A percentile compares a stretch with the other conserved stretches of the same genome.
phyloP scores from a whole-genome alignment of 306 rosid species.

The Quercus variabilis region DNA sequence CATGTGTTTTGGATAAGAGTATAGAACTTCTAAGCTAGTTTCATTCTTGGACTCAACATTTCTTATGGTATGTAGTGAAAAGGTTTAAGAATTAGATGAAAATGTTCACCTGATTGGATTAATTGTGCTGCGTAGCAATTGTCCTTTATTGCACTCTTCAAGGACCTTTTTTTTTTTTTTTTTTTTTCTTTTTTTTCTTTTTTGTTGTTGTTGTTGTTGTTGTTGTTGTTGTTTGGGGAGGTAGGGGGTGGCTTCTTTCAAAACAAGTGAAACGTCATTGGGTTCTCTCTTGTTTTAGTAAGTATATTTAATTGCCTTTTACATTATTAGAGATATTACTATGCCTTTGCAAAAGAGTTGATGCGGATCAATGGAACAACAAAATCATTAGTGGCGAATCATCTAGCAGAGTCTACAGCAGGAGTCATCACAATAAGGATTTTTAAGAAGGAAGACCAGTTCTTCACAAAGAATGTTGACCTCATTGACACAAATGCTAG shows the following conservation, averaged over 20 bases:
- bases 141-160: not conserved
- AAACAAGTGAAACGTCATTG: not conserved
- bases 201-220: too few species aligned
- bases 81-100: not conserved
- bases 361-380: constrained; percentile 86
- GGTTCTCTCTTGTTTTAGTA: not conserved
- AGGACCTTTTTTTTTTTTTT: not conserved
- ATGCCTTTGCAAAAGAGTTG: constrained; percentile 70
- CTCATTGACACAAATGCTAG: constrained; percentile 67
- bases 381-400: constrained; percentile 70
- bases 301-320: not conserved
- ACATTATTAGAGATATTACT: constrained; percentile 54
- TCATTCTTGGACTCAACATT: too few species aligned
- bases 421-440: constrained; percentile 86
- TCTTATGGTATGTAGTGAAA: too few species aligned
- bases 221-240: too few species aligned
- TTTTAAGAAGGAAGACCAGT: constrained; percentile 67
- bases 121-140: constrained; percentile 30
- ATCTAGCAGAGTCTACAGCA: constrained; percentile 79
- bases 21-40: too few species aligned
- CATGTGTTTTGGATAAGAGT: not conserved
- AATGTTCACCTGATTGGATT: too few species aligned
- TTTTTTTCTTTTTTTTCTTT: too few species aligned
- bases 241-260: not conserved
- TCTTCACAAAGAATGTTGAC: constrained; percentile 51